Evolutionary conservation across 2,329 filamentous ascomycete species (phyloP), one percentile per base, ranked within the genome.

Genomic region (Falciphora oryzae): DNA sequence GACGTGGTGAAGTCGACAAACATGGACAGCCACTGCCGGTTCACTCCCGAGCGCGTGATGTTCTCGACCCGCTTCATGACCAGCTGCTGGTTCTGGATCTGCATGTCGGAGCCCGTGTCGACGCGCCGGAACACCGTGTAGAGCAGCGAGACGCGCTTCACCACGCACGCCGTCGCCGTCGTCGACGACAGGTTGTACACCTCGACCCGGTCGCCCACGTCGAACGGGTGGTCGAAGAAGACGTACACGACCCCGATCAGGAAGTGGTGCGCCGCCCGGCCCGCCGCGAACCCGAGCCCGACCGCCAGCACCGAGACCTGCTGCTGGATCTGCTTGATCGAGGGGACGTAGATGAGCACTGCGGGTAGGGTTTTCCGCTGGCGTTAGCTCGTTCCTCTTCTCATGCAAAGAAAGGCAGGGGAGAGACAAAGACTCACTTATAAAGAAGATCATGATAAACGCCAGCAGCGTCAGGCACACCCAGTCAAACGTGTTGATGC

Each of bases 221-320:
- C 88, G 71, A 89, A 91, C 1, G 89, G 88, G 73, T 91, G 88
- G 76, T 90, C 90, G 73, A 90, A 85, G 68, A 91, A 89, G 64
- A 90, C 87, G 73, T 90, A 90, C 67, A 90, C 83, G 69, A 86
- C 79, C 2, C 87, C 89, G 69, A 89, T 86, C 11, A 91, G 75
- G 69, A 91, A 89, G 68, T 91, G 88, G 70, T 90, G 86, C 0
- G 88, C 87, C 0, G 88, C 91, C 3, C 85, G 83, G n/a, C 86
- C 86, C 74, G 91, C 89, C n/a, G 90, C 80, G 86, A 89, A 91
- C 1, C 86, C 89, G 2, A 90, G 76, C 8, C 87, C 89, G 27
- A 73, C 67, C 22, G 69, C 68, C 22, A 74, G 67, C 35, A 69
- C 68, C 18, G 70, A 68, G 6, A 71, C 62, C 18, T 70, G 71